Evolutionary conservation across 2,329 filamentous ascomycete genomes (phyloP), one percentile per base, ranked within the genome.

Genomic region (Ceratocystis ficicola): DNA sequence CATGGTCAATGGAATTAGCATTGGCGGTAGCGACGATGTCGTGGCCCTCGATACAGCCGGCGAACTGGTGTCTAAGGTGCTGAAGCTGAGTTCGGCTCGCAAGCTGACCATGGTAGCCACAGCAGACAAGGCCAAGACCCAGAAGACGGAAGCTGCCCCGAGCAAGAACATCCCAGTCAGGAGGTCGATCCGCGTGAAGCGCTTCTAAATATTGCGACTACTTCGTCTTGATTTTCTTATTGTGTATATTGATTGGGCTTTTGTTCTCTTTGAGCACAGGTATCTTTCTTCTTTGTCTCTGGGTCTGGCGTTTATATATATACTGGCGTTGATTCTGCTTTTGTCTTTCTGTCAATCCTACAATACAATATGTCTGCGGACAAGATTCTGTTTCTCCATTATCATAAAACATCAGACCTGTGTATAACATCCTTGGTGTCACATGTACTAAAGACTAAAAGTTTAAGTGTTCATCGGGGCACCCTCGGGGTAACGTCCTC

Each of bases 21-120:
- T 97, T 68, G 94, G 94, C 60, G 94, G 94, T 25, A 86, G 90
- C 62, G 93, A 97, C 73, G 90, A 96, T 68, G 83, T 99, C 66
- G 82, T 84, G 62, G 85, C 83, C 30, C 78, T 97, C 68, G 85
- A 92, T 73, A 75, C 78, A 32, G 80, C 81, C 41, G 85, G 86
- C 69, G 82, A 83, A 66, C 78, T 97, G 68, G 81, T 85, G 6
- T 81, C 83, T 66, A 94, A 86, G 74, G 81, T 97, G 69, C 84
- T 83, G 73, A 81, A 81, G 30, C 79, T 95, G 73, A 91, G 86
- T 32, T 88, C 87, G 66, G 65, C 69, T 10, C 60, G 69, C n/a
- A 63, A 67, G 48, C 55, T 69, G 15, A 66, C 48, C 22, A 69
- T 69, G 65, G 57, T 41, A 30, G 50, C 66, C 48, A 61, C 48